Conservation (phyloP, 2,329 filamentous ascomycete species). For the Neonectria hederae region DNA sequence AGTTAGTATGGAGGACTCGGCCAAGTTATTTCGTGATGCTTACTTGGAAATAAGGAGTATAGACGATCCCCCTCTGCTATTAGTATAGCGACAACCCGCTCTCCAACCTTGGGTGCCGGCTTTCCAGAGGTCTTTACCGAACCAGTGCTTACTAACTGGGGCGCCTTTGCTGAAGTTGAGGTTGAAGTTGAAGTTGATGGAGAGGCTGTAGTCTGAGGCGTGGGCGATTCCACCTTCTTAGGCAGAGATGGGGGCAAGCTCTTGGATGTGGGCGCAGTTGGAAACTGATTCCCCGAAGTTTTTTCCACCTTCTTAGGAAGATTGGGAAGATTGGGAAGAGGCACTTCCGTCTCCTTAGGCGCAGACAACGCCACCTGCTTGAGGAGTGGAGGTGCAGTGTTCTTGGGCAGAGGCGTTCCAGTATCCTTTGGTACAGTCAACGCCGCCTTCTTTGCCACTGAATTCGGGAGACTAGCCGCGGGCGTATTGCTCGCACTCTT, state of each 20-base stretch:
- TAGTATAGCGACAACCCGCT: constrained; percentile 23
- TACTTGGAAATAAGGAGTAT: constrained; percentile 33
- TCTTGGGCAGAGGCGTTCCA: background rate
- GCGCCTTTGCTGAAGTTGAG: background rate
- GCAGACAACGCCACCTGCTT: background rate
- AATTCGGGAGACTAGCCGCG: background rate
- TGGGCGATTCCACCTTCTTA: background rate
- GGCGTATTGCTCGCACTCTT: constrained; percentile 15
- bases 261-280: background rate
- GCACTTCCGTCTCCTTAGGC: background rate
- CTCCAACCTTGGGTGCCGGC: constrained; percentile 3
- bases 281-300: background rate
- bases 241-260: background rate
- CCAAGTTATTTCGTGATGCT: background rate
- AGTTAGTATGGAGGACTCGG: constrained; percentile 15
- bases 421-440: background rate
- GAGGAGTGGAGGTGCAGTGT: no score
- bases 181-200: background rate
- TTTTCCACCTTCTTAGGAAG: background rate
- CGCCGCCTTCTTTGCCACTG: constrained; percentile 7
- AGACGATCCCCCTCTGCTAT: constrained; percentile 29
- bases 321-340: background rate
- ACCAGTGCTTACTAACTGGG: background rate
- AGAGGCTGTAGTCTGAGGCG: background rate
- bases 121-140: background rate